Conservation (phyloP, 192 early-diverging fungal genomes). For the Coemansia sp. region DNA sequence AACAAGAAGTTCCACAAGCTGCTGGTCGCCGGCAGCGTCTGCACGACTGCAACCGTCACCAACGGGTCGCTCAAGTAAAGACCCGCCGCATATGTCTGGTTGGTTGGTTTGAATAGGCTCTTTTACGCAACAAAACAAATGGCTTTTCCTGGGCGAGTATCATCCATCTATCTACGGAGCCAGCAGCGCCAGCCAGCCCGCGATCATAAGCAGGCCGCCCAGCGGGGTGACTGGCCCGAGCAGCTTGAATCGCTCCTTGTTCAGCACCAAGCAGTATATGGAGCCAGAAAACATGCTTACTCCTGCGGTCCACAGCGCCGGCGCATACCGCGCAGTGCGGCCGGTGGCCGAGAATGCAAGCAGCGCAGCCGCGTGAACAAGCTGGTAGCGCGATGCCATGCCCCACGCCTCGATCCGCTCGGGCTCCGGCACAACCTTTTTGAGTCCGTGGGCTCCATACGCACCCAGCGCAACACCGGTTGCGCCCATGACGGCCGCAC, state of each 20-base stretch:
- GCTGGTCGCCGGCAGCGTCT: slow-evolving; percentile 45
- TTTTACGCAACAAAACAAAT: neutral
- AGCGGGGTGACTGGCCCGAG: slow-evolving; percentile 44
- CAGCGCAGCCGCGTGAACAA: slow-evolving; percentile 51
- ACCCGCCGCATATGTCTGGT: too few species aligned
- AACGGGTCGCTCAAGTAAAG: slow-evolving; percentile 69
- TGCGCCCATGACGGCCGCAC: slow-evolving; percentile 44
- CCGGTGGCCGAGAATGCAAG: slow-evolving; percentile 32
- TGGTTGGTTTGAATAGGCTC: neutral
- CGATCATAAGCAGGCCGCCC: slow-evolving; percentile 41
- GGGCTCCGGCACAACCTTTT: slow-evolving; percentile 31
- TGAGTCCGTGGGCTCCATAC: slow-evolving; percentile 55
- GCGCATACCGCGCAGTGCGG: slow-evolving; percentile 18
- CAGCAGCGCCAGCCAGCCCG: slow-evolving; percentile 42
- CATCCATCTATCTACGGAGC: too few species aligned
- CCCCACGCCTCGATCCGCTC: slow-evolving; percentile 36
- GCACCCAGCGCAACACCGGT: slow-evolving; percentile 56
- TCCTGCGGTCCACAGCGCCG: slow-evolving; percentile 49
- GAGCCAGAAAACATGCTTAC: slow-evolving; percentile 51
- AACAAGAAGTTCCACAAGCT: slow-evolving; percentile 51
- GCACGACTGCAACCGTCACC: slow-evolving; percentile 60
- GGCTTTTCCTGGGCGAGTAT: neutral
- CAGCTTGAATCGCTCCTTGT: slow-evolving; percentile 20
- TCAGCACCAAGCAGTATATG: slow-evolving; percentile 53
- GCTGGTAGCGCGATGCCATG: slow-evolving; percentile 52